Conservation (phyloP, 768 basidiomycete genomes). For the Leccinum rimulosum region DNA sequence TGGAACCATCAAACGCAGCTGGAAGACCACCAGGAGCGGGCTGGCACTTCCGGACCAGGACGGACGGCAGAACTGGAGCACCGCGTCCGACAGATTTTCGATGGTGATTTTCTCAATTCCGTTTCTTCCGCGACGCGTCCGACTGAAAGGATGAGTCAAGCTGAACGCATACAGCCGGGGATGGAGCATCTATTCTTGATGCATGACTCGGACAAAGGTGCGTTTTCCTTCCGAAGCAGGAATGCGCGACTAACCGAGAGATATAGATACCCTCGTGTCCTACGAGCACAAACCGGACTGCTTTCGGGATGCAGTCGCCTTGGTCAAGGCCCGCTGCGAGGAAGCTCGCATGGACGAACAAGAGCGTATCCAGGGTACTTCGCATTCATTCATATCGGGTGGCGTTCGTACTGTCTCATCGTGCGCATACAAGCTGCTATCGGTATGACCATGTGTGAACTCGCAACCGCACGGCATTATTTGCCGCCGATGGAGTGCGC, state of each 20-base stretch:
- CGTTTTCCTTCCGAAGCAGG: neutral
- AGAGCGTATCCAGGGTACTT: constrained; percentile 57
- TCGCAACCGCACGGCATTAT: constrained; percentile 70
- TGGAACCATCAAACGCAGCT: neutral
- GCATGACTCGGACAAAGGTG: constrained; percentile 7
- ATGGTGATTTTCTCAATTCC: neutral
- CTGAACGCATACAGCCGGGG: constrained; percentile 15
- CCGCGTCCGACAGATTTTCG: neutral
- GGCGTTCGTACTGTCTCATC: constrained; percentile 1
- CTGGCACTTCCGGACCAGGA: neutral
- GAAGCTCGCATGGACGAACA: constrained; percentile 60
- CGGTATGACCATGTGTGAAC: constrained; percentile 74
- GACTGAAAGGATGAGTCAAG: neutral
- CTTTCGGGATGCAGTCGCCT: constrained; percentile 51
- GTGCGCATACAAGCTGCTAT: constrained; percentile 57
- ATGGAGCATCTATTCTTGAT: constrained; percentile 15
- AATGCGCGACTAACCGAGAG: neutral
- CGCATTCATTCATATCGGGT: neutral
- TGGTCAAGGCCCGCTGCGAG: constrained; percentile 49
- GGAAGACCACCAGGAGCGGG: neutral
- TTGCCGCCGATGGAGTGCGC: constrained; percentile 66
- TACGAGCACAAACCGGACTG: constrained; percentile 57
- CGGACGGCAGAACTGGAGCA: neutral
- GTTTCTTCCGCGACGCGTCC: neutral
- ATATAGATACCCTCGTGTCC: constrained; percentile 39